These are phyloP conservation scores for Phaeophleospora eucalypticola DNA, from an alignment of 2,329 filamentous ascomycete species.

Conservation along the genomic window DNA sequence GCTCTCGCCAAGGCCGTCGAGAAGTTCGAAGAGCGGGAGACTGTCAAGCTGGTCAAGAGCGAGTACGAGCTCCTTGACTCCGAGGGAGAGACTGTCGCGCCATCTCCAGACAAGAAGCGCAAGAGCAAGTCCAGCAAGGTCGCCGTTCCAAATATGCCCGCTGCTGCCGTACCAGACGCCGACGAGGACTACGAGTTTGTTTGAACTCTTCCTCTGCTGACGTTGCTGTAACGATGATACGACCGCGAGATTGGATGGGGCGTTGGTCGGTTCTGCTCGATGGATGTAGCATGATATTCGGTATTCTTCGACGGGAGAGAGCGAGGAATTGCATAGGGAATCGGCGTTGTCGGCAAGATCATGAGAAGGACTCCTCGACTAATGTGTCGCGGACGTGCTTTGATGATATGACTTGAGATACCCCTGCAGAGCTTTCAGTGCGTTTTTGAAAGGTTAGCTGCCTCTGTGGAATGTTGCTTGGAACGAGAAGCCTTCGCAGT, in stretches of 20 bases:
- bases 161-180: constrained; percentile 23
- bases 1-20: constrained; percentile 57
- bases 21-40: constrained; percentile 57
- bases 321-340: constrained; percentile 11
- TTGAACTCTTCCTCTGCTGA: constrained; percentile 13
- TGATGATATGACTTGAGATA: constrained; percentile 27
- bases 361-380: constrained; percentile 23
- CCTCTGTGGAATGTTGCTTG: neutral
- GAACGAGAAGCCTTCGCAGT: neutral
- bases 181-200: constrained; percentile 37
- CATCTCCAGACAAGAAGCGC: constrained; percentile 31
- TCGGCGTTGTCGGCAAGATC: constrained; percentile 22
- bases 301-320: neutral
- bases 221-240: neutral
- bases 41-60: constrained; percentile 56
- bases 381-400: constrained; percentile 18
- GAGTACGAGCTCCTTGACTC: constrained; percentile 55
- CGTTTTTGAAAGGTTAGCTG: neutral
- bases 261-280: neutral
- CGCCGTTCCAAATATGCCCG: constrained; percentile 22
- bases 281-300: neutral
- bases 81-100: constrained; percentile 31
- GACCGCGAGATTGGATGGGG: constrained; percentile 5
- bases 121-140: constrained; percentile 27
- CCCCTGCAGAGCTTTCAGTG: constrained; percentile 8